Evolutionary conservation across 1,139 yeast species (phyloP).

Genomic region (Pichia sp.): DNA sequence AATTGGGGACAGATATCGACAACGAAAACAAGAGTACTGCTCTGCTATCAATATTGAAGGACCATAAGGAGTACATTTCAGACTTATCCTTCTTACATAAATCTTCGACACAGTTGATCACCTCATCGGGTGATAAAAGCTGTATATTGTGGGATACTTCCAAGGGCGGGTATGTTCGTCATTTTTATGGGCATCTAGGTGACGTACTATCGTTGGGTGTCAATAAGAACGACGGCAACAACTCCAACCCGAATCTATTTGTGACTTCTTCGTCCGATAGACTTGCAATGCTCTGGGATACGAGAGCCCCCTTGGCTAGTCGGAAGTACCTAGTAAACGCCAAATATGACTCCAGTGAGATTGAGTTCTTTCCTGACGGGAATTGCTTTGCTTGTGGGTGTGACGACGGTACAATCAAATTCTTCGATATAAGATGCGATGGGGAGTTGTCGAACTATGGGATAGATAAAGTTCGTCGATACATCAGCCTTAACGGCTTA

Average conservation of each 20-base stretch:
- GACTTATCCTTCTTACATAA: slow-evolving; percentile 60
- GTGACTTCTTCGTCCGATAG: slow-evolving; percentile 76
- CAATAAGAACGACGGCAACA: slow-evolving; percentile 20
- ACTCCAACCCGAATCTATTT: slow-evolving; percentile 36
- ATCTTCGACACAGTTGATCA: slow-evolving; percentile 50
- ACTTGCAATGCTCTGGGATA: slow-evolving; percentile 68
- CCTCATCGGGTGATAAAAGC: slow-evolving; percentile 83
- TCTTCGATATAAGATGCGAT: slow-evolving; percentile 76
- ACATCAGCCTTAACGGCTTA: slow-evolving; percentile 11
- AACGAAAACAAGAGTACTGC: slow-evolving; percentile 24
- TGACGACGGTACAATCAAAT: slow-evolving; percentile 71
- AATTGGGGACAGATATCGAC: slow-evolving; percentile 25
- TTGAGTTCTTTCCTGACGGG: slow-evolving; percentile 70
- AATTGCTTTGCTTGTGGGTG: slow-evolving; percentile 64
- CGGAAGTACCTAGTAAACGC: slow-evolving; percentile 60
- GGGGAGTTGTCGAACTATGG: slow-evolving; percentile 59
- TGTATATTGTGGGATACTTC: slow-evolving; percentile 76
- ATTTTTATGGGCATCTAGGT: slow-evolving; percentile 72
- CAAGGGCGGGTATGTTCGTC: slow-evolving; percentile 50
- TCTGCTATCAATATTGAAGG: slow-evolving; percentile 55
- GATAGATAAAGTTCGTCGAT: slow-evolving; percentile 27
- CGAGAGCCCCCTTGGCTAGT: slow-evolving; percentile 48
- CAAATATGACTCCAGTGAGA: slow-evolving; percentile 58
- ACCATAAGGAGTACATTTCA: slow-evolving; percentile 80
- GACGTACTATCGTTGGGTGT: slow-evolving; percentile 62